Conservation (phyloP, 345 rosid genomes). For the Excoecaria agallocha region DNA sequence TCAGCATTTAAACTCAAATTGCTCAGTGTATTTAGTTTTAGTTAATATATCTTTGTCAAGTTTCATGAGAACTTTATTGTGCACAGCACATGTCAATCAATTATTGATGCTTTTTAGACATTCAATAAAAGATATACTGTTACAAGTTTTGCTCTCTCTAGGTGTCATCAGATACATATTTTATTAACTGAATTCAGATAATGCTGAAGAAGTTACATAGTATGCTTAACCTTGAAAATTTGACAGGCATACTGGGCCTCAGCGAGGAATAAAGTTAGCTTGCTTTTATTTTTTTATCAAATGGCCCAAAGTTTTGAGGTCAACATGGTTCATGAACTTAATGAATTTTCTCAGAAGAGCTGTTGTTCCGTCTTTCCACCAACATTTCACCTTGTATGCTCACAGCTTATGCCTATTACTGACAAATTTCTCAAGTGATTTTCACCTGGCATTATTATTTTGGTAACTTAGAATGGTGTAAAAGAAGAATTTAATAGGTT, state of each 20-base stretch:
- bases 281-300: too few relatives aligned
- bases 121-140: not conserved
- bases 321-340: not conserved
- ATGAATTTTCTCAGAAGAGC: not conserved
- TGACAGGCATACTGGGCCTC: not conserved
- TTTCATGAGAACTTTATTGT: not conserved
- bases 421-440: not conserved
- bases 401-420: not conserved
- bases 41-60: not conserved
- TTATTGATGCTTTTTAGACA: not conserved
- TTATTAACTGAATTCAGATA: not conserved
- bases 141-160: too few relatives aligned
- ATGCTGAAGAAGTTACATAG: not conserved
- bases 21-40: not conserved
- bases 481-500: not conserved
- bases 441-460: not conserved
- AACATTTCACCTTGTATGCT: not conserved
- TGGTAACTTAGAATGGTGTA: not conserved
- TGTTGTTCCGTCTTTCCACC: not conserved
- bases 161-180: not conserved
- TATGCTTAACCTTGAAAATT: not conserved
- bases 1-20: not conserved
- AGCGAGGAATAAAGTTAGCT: too few relatives aligned
- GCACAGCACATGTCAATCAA: too few relatives aligned
- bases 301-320: not conserved